Percentiles rank a stretch among this genome's conserved stretches.
Evolutionary conservation across 108 stramenopile genomes (phyloP).

Genomic region (Chaetoceros tenuissimus): DNA sequence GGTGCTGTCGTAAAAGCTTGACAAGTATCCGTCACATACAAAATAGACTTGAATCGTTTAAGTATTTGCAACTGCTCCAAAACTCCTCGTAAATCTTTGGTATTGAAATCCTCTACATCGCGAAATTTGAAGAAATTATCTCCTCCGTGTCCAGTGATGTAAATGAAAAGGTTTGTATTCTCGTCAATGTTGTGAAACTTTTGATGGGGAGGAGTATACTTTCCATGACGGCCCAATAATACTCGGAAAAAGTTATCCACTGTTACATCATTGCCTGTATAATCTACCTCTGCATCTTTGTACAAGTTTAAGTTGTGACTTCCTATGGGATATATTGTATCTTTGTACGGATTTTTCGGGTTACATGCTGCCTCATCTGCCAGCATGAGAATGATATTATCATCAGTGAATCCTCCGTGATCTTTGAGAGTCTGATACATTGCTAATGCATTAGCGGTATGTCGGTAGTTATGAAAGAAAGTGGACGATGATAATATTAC

Average conservation of each 20-base stretch:
- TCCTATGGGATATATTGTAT: constrained; percentile 49
- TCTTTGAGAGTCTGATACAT: constrained; percentile 53
- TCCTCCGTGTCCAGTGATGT: constrained; percentile 95
- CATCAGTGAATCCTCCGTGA: constrained; percentile 61
- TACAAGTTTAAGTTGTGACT: constrained; percentile 26
- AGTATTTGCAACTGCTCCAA: constrained; percentile 59
- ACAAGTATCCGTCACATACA: constrained; percentile 92
- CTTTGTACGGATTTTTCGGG: constrained; percentile 54
- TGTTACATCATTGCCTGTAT: constrained; percentile 90
- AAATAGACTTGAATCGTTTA: constrained; percentile 46
- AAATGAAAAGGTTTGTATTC: constrained; percentile 70
- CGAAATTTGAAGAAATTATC: constrained; percentile 96
- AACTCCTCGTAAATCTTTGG: constrained; percentile 58
- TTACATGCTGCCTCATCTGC: constrained; percentile 83
- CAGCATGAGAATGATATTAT: constrained; percentile 83
- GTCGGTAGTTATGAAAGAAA: constrained; percentile 93
- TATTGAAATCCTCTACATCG: constrained; percentile 88
- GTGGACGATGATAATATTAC: constrained; percentile 78
- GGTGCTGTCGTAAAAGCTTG: constrained; percentile 73
- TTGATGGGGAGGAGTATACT: constrained; percentile 16
- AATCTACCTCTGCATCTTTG: constrained; percentile 79
- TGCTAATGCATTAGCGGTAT: constrained; percentile 76
- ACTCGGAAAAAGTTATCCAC: constrained; percentile 83
- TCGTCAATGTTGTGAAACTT: constrained; percentile 29
- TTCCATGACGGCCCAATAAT: constrained; percentile 42